phyloP scores from a whole-genome alignment of 2,329 filamentous ascomycete genomes.

The Onygenales sp. region DNA sequence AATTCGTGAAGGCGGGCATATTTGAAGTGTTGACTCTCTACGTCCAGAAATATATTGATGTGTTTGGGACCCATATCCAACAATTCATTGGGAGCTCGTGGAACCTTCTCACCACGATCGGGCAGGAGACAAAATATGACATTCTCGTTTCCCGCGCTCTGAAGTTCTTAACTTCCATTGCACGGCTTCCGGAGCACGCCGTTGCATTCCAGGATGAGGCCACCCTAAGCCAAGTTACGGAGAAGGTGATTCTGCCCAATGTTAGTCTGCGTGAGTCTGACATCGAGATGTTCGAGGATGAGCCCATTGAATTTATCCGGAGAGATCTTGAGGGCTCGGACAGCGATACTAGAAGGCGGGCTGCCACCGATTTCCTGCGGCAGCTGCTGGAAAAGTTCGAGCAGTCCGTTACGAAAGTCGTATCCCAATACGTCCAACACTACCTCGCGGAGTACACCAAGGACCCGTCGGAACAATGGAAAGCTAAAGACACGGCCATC shows the following conservation, averaged over 20 bases:
- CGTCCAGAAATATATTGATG: slow-evolving; percentile 91
- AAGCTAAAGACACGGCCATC: slow-evolving; percentile 94
- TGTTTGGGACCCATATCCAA: slow-evolving; percentile 68
- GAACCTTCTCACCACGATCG: slow-evolving; percentile 79
- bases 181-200: slow-evolving; percentile 67
- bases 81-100: slow-evolving; percentile 86
- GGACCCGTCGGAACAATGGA: slow-evolving; percentile 66
- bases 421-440: slow-evolving; percentile 75
- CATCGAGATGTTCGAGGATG: slow-evolving; percentile 92
- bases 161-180: slow-evolving; percentile 87
- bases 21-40: slow-evolving; percentile 86
- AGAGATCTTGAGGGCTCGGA: slow-evolving; percentile 93
- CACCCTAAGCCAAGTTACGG: slow-evolving; percentile 75
- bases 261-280: slow-evolving; percentile 86
- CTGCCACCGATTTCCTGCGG: slow-evolving; percentile 87
- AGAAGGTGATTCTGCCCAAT: slow-evolving; percentile 93
- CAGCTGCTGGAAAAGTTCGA: slow-evolving; percentile 87
- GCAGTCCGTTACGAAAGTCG: slow-evolving; percentile 71
- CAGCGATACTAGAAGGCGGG: slow-evolving; percentile 81
- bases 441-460: slow-evolving; percentile 69
- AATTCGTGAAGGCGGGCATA: slow-evolving; percentile 85
- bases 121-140: slow-evolving; percentile 85
- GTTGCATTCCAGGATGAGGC: slow-evolving; percentile 74
- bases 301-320: slow-evolving; percentile 96
- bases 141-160: slow-evolving; percentile 87